phyloP scores from a whole-genome alignment of 108 stramenopile species.

The Nitzschia palea region DNA sequence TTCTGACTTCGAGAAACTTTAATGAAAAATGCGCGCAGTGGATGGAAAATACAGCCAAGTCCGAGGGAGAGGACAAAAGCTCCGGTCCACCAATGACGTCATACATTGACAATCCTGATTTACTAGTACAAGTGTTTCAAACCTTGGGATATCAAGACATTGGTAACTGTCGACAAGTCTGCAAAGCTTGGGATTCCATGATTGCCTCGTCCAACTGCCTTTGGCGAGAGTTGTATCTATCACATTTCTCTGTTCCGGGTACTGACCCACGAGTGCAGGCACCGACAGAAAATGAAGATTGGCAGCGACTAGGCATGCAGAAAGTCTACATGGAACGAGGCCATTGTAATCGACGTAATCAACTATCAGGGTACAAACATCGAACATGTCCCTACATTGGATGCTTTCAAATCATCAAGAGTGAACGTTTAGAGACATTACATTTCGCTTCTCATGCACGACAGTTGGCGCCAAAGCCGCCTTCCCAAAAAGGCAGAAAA shows the following conservation, averaged over 20 bases:
- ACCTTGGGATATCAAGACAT: not conserved
- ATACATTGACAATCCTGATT: constrained; percentile 10
- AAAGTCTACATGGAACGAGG: not conserved
- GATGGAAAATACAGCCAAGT: no score
- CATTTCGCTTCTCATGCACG: constrained; percentile 6
- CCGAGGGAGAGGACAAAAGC: no score
- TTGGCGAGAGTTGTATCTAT: constrained; percentile 9
- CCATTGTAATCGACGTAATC: not conserved
- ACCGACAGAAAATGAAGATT: not conserved
- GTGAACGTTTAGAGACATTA: not conserved
- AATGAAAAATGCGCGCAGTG: no score
- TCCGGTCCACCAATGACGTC: not conserved
- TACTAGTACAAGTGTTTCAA: not conserved
- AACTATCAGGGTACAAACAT: constrained; percentile 12
- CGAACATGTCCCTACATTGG: constrained; percentile 17
- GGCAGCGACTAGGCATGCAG: constrained; percentile 12
- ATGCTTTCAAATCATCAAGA: constrained; percentile 14
- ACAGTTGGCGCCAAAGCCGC: not conserved
- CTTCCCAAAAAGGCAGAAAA: not conserved
- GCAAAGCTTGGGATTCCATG: not conserved
- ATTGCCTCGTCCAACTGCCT: constrained; percentile 2
- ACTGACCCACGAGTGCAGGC: not conserved
- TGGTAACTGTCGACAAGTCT: constrained; percentile 3
- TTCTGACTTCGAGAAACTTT: not conserved
- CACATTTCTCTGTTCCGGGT: not conserved